Conservation (phyloP, 2,329 filamentous ascomycete genomes). For the Diplodia intermedia region DNA sequence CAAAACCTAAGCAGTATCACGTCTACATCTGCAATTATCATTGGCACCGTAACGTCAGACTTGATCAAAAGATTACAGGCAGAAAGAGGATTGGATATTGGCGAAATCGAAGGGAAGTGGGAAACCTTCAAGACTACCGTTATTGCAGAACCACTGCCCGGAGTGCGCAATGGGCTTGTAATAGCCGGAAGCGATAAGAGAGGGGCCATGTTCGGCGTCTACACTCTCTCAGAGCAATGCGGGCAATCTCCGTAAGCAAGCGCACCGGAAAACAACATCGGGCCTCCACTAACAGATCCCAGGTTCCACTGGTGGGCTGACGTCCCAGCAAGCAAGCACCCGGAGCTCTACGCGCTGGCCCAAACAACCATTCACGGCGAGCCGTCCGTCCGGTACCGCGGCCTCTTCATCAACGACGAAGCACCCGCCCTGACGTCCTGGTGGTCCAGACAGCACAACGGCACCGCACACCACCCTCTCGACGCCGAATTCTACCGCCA, state of each 20-base stretch:
- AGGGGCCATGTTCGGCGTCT: constrained; percentile 37
- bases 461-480: constrained; percentile 16
- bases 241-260: constrained; percentile 36
- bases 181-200: constrained; percentile 38
- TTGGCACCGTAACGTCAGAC: not conserved
- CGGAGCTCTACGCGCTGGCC: constrained; percentile 30
- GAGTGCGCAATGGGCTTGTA: constrained; percentile 24
- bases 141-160: not conserved
- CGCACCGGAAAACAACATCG: too few species aligned
- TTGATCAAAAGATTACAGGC: not conserved
- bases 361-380: constrained; percentile 32
- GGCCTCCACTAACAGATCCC: not conserved
- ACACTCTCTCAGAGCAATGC: constrained; percentile 37
- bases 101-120: not conserved
- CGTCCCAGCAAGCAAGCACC: constrained; percentile 33
- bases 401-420: constrained; percentile 36
- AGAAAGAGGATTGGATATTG: not conserved
- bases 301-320: constrained; percentile 36
- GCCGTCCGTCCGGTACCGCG: constrained; percentile 35
- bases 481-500: constrained; percentile 34
- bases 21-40: not conserved
- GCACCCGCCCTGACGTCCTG: constrained; percentile 34
- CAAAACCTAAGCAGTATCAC: not conserved
- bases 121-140: not conserved
- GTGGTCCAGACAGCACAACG: constrained; percentile 30